Evolutionary conservation across 805 yeast genomes (phyloP).

Genomic region (Dipodascus albidus): DNA sequence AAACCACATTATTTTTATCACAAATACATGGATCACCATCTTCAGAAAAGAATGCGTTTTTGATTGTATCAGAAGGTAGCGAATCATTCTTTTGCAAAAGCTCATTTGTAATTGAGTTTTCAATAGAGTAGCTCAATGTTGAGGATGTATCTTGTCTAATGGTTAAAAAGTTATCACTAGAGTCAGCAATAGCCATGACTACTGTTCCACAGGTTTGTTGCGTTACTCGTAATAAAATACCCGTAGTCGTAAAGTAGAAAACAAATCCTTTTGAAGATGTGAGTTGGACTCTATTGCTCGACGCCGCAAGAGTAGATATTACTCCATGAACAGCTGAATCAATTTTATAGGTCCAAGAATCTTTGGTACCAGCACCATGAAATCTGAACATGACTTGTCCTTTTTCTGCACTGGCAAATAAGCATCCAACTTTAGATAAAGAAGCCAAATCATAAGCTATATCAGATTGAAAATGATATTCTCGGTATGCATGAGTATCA

Average conservation of each 20-base stretch:
- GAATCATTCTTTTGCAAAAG: conserved; percentile 23
- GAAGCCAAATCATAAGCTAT: conserved; percentile 65
- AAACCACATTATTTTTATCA: conserved; percentile 64
- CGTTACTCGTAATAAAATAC: conserved; percentile 51
- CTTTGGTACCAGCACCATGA: conserved; percentile 44
- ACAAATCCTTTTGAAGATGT: conserved; percentile 72
- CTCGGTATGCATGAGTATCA: conserved; percentile 63
- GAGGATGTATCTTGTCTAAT: conserved; percentile 29
- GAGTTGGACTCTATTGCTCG: conserved; percentile 46
- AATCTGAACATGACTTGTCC: conserved; percentile 47
- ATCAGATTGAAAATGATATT: conserved; percentile 76
- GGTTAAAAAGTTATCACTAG: conserved; percentile 42
- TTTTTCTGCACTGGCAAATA: conserved; percentile 42
- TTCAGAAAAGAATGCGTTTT: conserved; percentile 73
- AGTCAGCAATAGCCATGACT: conserved; percentile 59
- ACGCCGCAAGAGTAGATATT: conserved; percentile 59
- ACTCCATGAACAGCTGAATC: conserved; percentile 35
- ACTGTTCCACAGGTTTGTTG: conserved; percentile 33
- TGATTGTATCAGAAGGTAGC: conserved; percentile 31
- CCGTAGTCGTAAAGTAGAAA: conserved; percentile 58
- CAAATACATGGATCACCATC: conserved; percentile 85
- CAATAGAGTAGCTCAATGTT: conserved; percentile 36
- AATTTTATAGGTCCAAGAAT: conserved; percentile 50
- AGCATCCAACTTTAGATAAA: conserved; percentile 51
- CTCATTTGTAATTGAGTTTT: conserved; percentile 33